Evolutionary conservation across 192 early-diverging fungal species (phyloP), one percentile per base, ranked within the genome.

Genomic region (Gigaspora rosea): DNA sequence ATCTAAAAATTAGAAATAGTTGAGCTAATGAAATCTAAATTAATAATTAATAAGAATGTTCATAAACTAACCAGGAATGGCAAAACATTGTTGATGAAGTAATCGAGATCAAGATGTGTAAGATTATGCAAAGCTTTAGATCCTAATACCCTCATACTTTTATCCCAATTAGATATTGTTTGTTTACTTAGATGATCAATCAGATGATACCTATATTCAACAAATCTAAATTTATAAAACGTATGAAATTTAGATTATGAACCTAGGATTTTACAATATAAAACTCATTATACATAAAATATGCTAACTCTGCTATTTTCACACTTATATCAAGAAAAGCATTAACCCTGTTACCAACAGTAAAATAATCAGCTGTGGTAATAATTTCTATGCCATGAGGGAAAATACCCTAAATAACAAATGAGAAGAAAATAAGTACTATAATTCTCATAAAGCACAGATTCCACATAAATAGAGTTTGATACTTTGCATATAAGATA

Each of bases 341-440:
- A 63, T 88, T 90, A 70, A 78, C 90, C 66, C 92, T 88, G 69
- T 93, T 96, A 50, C 97, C 95, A 0, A 99, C 86, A 4, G 91
- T 87, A 82, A 96, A 97, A 82, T 96, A 99, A 81, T 99, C 97
- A 0, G 95, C 95, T 35, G 88, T 84, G 59, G 93, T 94, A 52
- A 98, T 88, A 71, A 99, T 92, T 8, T 94, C 88, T 72, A 99
- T 97, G 0, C 97, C 97, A 82, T 95, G 92, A 33, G 97, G 95
- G 71, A 99, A 98, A 50, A 92, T 79, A 22, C 92, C 92, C 91
- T 91, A 85, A 27, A 27, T 27, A 27, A 27, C 27, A 27, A 27
- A 27, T 27, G 27, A 27, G 27, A 27, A 27, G 27, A 27, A 27
- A 27, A 27, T 27, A 27, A 27, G 27, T 27, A 27, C 27, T 27